A percentile compares a stretch with the other conserved stretches of the same genome.
Evolutionary conservation across 257 asterid genomes (phyloP).

Genomic region (Fraxinus cuspidata): DNA sequence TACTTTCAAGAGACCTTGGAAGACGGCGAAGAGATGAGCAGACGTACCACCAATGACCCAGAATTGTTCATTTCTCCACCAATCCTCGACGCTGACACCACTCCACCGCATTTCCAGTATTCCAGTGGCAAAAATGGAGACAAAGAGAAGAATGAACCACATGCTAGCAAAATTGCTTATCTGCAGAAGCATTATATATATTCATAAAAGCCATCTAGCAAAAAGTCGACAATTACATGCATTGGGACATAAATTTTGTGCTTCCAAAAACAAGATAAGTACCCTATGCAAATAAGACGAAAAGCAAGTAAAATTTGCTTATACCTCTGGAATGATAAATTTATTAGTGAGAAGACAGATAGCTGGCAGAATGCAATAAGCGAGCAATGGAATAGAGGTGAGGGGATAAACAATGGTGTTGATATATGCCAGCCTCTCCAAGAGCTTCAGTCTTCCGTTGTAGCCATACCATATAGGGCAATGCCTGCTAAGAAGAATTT

Average conservation of each 20-base stretch:
- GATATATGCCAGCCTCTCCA: slow-evolving; percentile 56
- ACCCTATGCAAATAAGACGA: not conserved
- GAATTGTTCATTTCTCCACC: slow-evolving; percentile 56
- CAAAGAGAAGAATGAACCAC: slow-evolving; percentile 55
- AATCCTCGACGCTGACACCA: slow-evolving; percentile 48
- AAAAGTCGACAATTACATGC: not conserved
- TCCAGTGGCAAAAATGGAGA: slow-evolving; percentile 52
- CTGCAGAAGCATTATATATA: slow-evolving; percentile 25
- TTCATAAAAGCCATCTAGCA: not conserved
- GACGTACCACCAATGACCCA: slow-evolving; percentile 59
- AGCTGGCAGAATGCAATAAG: slow-evolving; percentile 56
- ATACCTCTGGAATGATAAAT: slow-evolving; percentile 58
- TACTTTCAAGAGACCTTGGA: slow-evolving; percentile 53
- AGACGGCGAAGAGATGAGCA: slow-evolving; percentile 53
- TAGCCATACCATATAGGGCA: slow-evolving; percentile 64
- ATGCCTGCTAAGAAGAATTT: slow-evolving; percentile 58
- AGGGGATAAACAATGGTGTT: slow-evolving; percentile 63
- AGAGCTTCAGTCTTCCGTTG: slow-evolving; percentile 46
- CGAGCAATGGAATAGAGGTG: slow-evolving; percentile 54
- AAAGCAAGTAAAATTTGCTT: not conserved
- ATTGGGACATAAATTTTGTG: not conserved
- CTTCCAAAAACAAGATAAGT: not conserved
- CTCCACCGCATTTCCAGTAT: slow-evolving; percentile 53
- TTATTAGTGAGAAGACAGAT: slow-evolving; percentile 59
- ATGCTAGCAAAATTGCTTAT: slow-evolving; percentile 50